Conservation (phyloP, 192 early-diverging fungal species). For the Jimgerdemannia flammicorona region DNA sequence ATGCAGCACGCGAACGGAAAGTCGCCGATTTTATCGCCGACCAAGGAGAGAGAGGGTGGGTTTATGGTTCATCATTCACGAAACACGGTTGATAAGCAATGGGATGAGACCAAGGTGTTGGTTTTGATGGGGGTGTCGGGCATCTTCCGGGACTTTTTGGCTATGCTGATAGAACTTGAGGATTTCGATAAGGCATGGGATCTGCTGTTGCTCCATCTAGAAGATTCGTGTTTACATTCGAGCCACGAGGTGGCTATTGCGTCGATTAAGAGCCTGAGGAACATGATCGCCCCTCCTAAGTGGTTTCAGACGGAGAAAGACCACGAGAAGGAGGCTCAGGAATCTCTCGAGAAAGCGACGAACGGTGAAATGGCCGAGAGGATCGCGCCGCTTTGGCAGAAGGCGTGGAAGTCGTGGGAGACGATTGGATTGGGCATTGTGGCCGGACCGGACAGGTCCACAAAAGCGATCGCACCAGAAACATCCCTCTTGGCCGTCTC, state of each 20-base stretch:
- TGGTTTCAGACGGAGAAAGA: slow-evolving; percentile 18
- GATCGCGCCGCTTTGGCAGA: slow-evolving; percentile 51
- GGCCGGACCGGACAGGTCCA: slow-evolving; percentile 4
- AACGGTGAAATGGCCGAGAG: neutral
- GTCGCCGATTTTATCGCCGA: slow-evolving; percentile 22
- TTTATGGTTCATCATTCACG: slow-evolving; percentile 56
- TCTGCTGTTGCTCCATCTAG: slow-evolving; percentile 69
- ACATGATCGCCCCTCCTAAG: slow-evolving; percentile 48
- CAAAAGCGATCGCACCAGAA: slow-evolving; percentile 4
- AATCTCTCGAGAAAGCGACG: slow-evolving; percentile 14
- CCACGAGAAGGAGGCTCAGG: slow-evolving; percentile 4
- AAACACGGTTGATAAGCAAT: slow-evolving; percentile 69
- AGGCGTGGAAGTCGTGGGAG: slow-evolving; percentile 67
- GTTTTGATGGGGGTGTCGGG: slow-evolving; percentile 67
- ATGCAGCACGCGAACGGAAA: slow-evolving; percentile 19
- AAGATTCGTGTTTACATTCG: slow-evolving; percentile 58
- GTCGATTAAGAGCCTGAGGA: slow-evolving; percentile 64
- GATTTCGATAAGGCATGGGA: slow-evolving; percentile 69
- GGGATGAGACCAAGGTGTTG: slow-evolving; percentile 86
- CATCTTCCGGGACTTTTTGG: slow-evolving; percentile 64
- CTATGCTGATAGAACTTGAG: slow-evolving; percentile 51
- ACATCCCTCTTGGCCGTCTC: slow-evolving; percentile 20
- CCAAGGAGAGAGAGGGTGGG: slow-evolving; percentile 30
- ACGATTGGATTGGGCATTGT: slow-evolving; percentile 67
- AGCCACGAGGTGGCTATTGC: slow-evolving; percentile 78